Conservation (phyloP, 495 filamentous ascomycete species). For the Monascus purpureus region DNA sequence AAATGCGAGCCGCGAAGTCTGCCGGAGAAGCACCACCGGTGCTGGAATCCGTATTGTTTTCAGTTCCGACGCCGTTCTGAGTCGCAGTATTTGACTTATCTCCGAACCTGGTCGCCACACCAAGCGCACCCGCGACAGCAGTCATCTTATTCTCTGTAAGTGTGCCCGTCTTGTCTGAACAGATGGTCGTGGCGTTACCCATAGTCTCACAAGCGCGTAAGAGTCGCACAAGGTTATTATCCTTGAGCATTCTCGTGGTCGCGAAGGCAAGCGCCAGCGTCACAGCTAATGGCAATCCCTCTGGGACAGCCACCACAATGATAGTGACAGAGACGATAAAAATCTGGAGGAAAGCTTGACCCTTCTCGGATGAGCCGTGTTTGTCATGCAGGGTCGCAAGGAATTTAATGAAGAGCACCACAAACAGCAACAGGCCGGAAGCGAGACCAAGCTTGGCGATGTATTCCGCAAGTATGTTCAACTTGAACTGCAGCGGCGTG, state of each 20-base stretch:
- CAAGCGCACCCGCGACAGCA: constrained; percentile 65
- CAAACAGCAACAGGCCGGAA: constrained; percentile 70
- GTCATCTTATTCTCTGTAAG: constrained; percentile 91
- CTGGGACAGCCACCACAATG: constrained; percentile 89
- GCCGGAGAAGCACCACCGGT: constrained; percentile 33
- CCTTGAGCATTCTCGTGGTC: constrained; percentile 86
- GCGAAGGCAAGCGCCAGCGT: constrained; percentile 90
- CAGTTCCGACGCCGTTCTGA: constrained; percentile 16
- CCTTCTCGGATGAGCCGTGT: constrained; percentile 54
- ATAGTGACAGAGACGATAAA: constrained; percentile 94
- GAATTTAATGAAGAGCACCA: constrained; percentile 90
- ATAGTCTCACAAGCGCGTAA: constrained; percentile 95
- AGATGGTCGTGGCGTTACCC: constrained; percentile 93
- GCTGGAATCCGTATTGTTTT: constrained; percentile 5
- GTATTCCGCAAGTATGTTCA: constrained; percentile 80
- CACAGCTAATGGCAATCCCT: constrained; percentile 84
- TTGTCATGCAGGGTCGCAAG: constrained; percentile 46
- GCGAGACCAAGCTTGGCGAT: constrained; percentile 86
- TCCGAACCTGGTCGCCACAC: constrained; percentile 52
- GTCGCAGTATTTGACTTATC: constrained; percentile 27
- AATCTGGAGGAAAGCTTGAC: constrained; percentile 76
- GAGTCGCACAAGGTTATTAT: constrained; percentile 86
- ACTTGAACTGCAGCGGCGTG: constrained; percentile 86
- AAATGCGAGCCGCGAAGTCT: constrained; percentile 47
- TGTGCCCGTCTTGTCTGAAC: constrained; percentile 94